Percentiles rank a stretch among this genome's conserved stretches.
Conservation (phyloP, 108 stramenopile genomes). For the Schizochytrium sp. region DNA sequence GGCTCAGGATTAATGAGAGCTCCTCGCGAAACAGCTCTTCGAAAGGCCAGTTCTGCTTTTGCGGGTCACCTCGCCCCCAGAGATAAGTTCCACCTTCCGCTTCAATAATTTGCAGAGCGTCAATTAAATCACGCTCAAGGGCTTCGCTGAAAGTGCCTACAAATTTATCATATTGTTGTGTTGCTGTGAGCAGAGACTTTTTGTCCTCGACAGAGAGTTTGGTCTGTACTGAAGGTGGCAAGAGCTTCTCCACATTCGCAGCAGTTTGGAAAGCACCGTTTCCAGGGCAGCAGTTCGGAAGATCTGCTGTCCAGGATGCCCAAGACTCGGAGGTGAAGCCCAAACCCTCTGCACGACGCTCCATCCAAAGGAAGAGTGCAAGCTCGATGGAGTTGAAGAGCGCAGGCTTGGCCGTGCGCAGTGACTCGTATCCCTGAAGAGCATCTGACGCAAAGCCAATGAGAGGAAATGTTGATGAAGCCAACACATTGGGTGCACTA, state of each 20-base stretch:
- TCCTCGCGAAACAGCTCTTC: conserved; percentile 55
- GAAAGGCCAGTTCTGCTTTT: conserved; percentile 10
- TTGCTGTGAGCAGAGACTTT: neutral
- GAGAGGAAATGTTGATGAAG: neutral
- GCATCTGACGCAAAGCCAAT: conserved; percentile 6
- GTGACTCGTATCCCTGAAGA: conserved; percentile 3
- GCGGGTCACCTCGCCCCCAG: conserved; percentile 12
- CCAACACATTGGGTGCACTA: conserved; percentile 7
- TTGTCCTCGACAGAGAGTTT: neutral
- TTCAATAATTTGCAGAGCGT: conserved; percentile 21
- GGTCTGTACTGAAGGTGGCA: neutral
- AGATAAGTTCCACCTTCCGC: neutral
- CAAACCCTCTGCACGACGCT: neutral
- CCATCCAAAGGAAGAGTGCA: conserved; percentile 42
- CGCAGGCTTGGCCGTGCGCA: conserved; percentile 1
- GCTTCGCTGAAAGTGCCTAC: neutral
- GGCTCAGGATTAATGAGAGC: conserved; percentile 30
- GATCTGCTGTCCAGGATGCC: neutral
- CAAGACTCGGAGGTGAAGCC: neutral
- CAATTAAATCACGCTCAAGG: neutral
- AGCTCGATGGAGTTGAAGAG: conserved; percentile 36
- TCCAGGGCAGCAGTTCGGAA: conserved; percentile 51
- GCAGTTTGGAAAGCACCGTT: conserved; percentile 1
- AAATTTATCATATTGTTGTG: neutral
- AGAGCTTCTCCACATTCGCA: neutral